Percentiles rank a stretch among this genome's conserved stretches.
phyloP scores from a whole-genome alignment of 768 basidiomycete species.

The Coprinopsis cinerea region DNA sequence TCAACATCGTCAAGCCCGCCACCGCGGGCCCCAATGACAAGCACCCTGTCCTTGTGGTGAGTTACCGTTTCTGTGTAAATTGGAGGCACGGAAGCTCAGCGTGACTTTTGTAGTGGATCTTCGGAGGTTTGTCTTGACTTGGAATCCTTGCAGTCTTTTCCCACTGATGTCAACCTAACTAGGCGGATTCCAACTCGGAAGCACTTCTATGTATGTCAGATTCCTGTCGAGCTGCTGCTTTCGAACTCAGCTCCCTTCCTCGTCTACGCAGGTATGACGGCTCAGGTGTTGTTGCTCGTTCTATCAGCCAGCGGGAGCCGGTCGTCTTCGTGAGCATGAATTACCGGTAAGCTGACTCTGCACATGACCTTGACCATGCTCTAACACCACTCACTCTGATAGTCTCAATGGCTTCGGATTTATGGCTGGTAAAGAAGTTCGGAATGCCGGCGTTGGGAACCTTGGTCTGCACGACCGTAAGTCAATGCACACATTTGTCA shows the following conservation, averaged over 20 bases:
- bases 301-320: constrained; percentile 35
- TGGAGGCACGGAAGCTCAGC: background rate
- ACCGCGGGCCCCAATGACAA: constrained; percentile 33
- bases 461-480: constrained; percentile 63
- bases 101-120: constrained; percentile 38
- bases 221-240: background rate
- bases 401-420: constrained; percentile 41
- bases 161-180: background rate
- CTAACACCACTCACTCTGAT: too few relatives aligned
- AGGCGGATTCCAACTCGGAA: constrained; percentile 41
- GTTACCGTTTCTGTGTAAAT: constrained; percentile 15
- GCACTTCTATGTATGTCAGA: constrained; percentile 25
- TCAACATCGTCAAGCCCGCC: constrained; percentile 47
- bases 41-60: constrained; percentile 49
- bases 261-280: constrained; percentile 35
- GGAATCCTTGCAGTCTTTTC: background rate
- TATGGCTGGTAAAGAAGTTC: constrained; percentile 45
- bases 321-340: constrained; percentile 52
- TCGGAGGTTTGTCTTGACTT: constrained; percentile 25
- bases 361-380: background rate
- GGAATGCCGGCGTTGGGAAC: constrained; percentile 48
- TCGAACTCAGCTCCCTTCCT: background rate
- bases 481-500: constrained; percentile 15
- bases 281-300: constrained; percentile 35
- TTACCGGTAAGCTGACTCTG: constrained; percentile 29